A percentile compares a stretch with the other conserved stretches of the same genome.
Conservation (phyloP, 2,329 filamentous ascomycete genomes). For the Scopulariopsis brevicaulis region DNA sequence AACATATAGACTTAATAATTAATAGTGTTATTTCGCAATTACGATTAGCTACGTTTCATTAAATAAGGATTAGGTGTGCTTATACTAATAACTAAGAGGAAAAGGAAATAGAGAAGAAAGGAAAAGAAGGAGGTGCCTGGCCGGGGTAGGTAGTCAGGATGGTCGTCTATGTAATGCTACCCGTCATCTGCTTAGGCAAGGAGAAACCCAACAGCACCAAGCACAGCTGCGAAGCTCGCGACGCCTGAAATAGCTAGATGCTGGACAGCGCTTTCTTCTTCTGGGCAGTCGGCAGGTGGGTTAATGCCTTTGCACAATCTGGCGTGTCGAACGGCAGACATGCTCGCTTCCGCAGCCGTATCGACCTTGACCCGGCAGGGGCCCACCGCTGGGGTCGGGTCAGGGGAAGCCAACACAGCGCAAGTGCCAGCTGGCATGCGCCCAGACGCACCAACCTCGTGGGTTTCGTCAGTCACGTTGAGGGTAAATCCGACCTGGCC, state of each 20-base stretch:
- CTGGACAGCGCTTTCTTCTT: slow-evolving; percentile 1
- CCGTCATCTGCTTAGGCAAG: slow-evolving; percentile 7
- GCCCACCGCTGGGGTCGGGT: slow-evolving; percentile 7
- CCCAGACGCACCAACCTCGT: neutral
- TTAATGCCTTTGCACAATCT: slow-evolving; percentile 6
- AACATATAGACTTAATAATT: too few species aligned
- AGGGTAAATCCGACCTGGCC: slow-evolving; percentile 4
- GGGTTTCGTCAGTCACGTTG: slow-evolving; percentile 8
- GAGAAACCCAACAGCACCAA: slow-evolving; percentile 5
- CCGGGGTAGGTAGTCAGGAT: neutral
- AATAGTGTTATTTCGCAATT: too few species aligned
- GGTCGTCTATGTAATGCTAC: neutral
- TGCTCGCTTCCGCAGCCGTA: slow-evolving; percentile 9
- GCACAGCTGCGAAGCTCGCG: slow-evolving; percentile 4
- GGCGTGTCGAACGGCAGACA: slow-evolving; percentile 5
- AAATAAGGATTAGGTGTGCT: too few species aligned
- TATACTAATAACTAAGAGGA: too few species aligned
- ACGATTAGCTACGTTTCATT: too few species aligned
- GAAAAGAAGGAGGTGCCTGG: too few species aligned
- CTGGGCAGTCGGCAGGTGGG: slow-evolving; percentile 8
- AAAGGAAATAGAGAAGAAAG: neutral
- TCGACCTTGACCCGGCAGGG: slow-evolving; percentile 10
- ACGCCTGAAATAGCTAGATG: slow-evolving; percentile 5
- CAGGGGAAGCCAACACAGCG: slow-evolving; percentile 4
- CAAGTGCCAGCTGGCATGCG: slow-evolving; percentile 2